Evolutionary conservation across 371 early-diverging fungal species (phyloP).

Genomic region (Mucor saturninus): DNA sequence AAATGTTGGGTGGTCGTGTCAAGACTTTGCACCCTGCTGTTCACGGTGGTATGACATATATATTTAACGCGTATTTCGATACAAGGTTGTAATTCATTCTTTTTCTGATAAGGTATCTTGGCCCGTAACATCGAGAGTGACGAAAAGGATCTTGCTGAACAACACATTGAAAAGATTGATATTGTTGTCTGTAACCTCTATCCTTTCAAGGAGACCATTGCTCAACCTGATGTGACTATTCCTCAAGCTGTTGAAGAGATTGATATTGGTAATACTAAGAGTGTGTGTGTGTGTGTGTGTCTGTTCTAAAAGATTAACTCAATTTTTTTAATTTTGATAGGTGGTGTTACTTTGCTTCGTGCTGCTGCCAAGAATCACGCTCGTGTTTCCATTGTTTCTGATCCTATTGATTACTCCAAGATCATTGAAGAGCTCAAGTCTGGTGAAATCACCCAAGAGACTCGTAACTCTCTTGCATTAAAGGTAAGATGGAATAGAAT

Average conservation of each 20-base stretch:
- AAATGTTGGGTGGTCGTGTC: conserved; percentile 98
- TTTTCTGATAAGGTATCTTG: conserved; percentile 68
- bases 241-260: conserved; percentile 96
- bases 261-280: conserved; percentile 82
- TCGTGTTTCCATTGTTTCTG: conserved; percentile 90
- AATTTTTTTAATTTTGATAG: conserved; percentile 37
- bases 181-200: conserved; percentile 97
- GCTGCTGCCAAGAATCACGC: conserved; percentile 99
- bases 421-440: conserved; percentile 76
- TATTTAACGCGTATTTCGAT: background rate
- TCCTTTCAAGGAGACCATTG: conserved; percentile 95
- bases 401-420: conserved; percentile 88
- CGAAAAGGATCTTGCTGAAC: conserved; percentile 84
- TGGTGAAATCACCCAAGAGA: conserved; percentile 53
- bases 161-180: conserved; percentile 91
- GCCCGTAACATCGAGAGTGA: conserved; percentile 90
- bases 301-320: background rate
- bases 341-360: conserved; percentile 96
- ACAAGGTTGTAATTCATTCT: background rate
- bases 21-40: conserved; percentile 98
- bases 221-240: conserved; percentile 86
- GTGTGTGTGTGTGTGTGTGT: background rate
- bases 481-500: conserved; percentile 35
- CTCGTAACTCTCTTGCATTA: conserved; percentile 70
- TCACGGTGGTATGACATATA: conserved; percentile 78